Percentiles rank a stretch among this genome's conserved stretches.
Conservation (phyloP, 768 basidiomycete species). For the Sutorius australiensis region DNA sequence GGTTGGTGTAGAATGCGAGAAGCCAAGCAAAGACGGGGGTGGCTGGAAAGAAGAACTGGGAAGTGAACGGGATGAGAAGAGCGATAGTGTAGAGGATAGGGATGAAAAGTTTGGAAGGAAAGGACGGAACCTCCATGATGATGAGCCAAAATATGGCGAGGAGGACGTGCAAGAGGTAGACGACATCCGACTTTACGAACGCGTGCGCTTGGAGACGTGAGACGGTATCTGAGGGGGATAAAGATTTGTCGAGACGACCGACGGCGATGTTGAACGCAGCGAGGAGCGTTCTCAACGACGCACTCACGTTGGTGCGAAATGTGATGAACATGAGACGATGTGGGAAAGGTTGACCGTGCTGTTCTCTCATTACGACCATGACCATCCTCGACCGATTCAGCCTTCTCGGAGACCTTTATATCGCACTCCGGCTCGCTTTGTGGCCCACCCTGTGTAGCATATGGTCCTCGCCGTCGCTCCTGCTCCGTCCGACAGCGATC, state of each 20-base stretch:
- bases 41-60: slow-evolving; percentile 87
- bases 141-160: slow-evolving; percentile 67
- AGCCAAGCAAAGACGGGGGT: slow-evolving; percentile 85
- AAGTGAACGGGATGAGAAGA: slow-evolving; percentile 79
- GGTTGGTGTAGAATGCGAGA: slow-evolving; percentile 79
- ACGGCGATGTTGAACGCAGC: slow-evolving; percentile 59
- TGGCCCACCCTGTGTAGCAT: slow-evolving; percentile 47
- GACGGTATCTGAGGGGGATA: slow-evolving; percentile 68
- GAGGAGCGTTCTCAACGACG: slow-evolving; percentile 17
- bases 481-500: slow-evolving; percentile 43
- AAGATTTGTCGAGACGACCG: slow-evolving; percentile 68
- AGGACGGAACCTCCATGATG: slow-evolving; percentile 66
- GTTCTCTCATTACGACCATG: slow-evolving; percentile 15
- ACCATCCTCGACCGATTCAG: slow-evolving; percentile 24
- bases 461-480: slow-evolving; percentile 38
- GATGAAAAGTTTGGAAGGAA: slow-evolving; percentile 72
- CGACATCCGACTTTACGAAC: slow-evolving; percentile 52
- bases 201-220: slow-evolving; percentile 52
- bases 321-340: neutral
- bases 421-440: slow-evolving; percentile 36
- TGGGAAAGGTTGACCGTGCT: neutral
- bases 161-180: slow-evolving; percentile 63
- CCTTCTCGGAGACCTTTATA: slow-evolving; percentile 41
- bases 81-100: slow-evolving; percentile 66
- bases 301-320: slow-evolving; percentile 2